Conservation (phyloP, 192 early-diverging fungal species). For the Thamnidium elegans region DNA sequence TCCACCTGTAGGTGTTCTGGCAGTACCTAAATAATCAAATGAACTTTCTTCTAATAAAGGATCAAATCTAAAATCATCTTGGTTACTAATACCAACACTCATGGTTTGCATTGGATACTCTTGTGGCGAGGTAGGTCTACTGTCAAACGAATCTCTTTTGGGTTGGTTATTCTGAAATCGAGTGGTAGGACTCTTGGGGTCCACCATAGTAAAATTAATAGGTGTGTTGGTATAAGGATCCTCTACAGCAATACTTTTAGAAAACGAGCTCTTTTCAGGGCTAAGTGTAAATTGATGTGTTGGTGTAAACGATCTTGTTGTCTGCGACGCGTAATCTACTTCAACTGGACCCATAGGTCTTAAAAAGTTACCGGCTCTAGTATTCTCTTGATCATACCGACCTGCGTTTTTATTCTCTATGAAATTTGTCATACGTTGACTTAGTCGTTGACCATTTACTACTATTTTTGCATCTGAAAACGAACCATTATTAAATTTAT, state of each 20-base stretch:
- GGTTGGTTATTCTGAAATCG: not conserved
- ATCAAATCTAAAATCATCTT: not conserved
- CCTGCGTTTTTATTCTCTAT: not conserved
- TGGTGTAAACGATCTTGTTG: slow-evolving; percentile 5
- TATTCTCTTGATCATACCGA: not conserved
- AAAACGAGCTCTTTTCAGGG: not conserved
- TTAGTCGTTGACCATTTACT: slow-evolving; percentile 2
- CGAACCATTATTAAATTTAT: slow-evolving; percentile 4
- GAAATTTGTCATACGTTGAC: slow-evolving; percentile 19
- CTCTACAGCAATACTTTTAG: not conserved
- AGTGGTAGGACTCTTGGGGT: not conserved
- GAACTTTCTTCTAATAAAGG: not conserved
- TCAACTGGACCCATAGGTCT: slow-evolving; percentile 1
- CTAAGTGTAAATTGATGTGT: slow-evolving; percentile 1
- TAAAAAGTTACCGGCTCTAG: not conserved
- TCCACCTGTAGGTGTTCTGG: not conserved
- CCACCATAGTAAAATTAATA: slow-evolving; percentile 15
- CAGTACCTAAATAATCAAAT: not conserved
- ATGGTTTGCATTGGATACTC: slow-evolving; percentile 1
- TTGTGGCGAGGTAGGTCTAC: not conserved
- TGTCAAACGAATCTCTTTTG: not conserved
- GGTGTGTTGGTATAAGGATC: slow-evolving; percentile 8
- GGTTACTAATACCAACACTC: not conserved
- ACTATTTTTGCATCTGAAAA: not conserved
- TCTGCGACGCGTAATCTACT: not conserved